These are phyloP conservation scores for Aspergillus nidulans DNA, from an alignment of 495 filamentous ascomycete genomes.

Conservation along the genomic window DNA sequence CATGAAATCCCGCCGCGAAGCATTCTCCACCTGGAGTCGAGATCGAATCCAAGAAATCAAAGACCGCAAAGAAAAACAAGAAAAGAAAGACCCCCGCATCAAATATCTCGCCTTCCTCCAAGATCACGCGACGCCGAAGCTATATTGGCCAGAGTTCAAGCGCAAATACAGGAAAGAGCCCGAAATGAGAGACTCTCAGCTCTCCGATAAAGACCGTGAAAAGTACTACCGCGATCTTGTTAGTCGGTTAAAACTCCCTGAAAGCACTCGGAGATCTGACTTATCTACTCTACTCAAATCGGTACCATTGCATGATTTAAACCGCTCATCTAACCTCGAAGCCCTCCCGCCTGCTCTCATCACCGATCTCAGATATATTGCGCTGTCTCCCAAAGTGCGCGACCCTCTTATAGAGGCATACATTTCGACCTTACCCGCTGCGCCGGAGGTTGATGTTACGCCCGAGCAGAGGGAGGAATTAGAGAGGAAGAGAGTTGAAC, in stretches of 20 bases:
- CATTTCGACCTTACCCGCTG: conserved; percentile 65
- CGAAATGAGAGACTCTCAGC: conserved; percentile 70
- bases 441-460: conserved; percentile 53
- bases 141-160: conserved; percentile 96
- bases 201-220: conserved; percentile 85
- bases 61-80: conserved; percentile 67
- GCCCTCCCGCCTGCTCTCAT: conserved; percentile 65
- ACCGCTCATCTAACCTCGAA: conserved; percentile 58
- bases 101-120: conserved; percentile 80
- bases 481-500: conserved; percentile 58
- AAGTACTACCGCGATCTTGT: conserved; percentile 89
- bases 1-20: conserved; percentile 75
- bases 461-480: conserved; percentile 57
- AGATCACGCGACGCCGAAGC: conserved; percentile 74
- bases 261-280: conserved; percentile 72
- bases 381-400: conserved; percentile 62
- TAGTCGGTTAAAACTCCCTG: conserved; percentile 68
- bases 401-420: conserved; percentile 72
- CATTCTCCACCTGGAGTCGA: conserved; percentile 75
- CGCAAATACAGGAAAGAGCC: conserved; percentile 80
- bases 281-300: conserved; percentile 71
- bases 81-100: conserved; percentile 80
- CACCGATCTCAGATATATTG: conserved; percentile 75
- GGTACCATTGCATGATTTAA: conserved; percentile 58
- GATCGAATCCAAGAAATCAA: conserved; percentile 66